Conservation (phyloP, 2,329 filamentous ascomycete genomes). For the Claviceps pazoutovae region DNA sequence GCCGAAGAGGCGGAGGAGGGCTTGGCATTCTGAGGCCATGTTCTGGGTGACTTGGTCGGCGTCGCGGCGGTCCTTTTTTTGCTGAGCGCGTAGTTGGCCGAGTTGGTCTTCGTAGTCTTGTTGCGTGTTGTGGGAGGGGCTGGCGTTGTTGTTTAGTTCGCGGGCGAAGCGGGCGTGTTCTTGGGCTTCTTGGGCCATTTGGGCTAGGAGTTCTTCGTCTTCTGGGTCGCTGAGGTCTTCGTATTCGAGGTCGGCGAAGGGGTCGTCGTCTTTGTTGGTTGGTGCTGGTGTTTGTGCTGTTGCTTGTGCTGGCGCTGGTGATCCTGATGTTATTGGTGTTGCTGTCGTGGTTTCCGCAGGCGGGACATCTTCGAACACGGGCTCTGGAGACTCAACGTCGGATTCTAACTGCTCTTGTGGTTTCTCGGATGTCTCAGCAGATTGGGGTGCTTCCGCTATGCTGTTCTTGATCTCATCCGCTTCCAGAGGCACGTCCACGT, state of each 20-base stretch:
- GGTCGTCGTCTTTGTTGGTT: slow-evolving; percentile 22
- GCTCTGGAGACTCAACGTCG: slow-evolving; percentile 18
- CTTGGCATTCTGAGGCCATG: slow-evolving; percentile 92
- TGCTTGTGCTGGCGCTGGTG: neutral
- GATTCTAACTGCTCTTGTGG: neutral
- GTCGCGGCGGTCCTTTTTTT: slow-evolving; percentile 90
- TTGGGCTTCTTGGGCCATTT: slow-evolving; percentile 79
- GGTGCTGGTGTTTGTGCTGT: no score
- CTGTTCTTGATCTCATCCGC: neutral
- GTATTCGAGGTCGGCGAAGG: slow-evolving; percentile 48
- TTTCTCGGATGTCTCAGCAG: neutral
- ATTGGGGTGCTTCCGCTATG: neutral
- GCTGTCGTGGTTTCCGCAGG: neutral
- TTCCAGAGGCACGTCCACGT: neutral
- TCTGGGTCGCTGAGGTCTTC: slow-evolving; percentile 74
- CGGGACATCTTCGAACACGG: slow-evolving; percentile 23
- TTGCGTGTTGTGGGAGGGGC: slow-evolving; percentile 48
- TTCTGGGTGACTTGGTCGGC: slow-evolving; percentile 93
- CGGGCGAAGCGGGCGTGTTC: slow-evolving; percentile 90
- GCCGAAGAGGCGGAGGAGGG: slow-evolving; percentile 77
- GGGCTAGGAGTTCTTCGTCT: slow-evolving; percentile 76
- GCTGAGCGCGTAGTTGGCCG: slow-evolving; percentile 75
- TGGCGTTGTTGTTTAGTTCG: slow-evolving; percentile 64
- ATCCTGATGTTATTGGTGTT: neutral
- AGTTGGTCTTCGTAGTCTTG: slow-evolving; percentile 82